Evolutionary conservation across 805 yeast genomes (phyloP), one percentile per base, ranked within the genome.

Genomic region (Teunomyces panamensis): DNA sequence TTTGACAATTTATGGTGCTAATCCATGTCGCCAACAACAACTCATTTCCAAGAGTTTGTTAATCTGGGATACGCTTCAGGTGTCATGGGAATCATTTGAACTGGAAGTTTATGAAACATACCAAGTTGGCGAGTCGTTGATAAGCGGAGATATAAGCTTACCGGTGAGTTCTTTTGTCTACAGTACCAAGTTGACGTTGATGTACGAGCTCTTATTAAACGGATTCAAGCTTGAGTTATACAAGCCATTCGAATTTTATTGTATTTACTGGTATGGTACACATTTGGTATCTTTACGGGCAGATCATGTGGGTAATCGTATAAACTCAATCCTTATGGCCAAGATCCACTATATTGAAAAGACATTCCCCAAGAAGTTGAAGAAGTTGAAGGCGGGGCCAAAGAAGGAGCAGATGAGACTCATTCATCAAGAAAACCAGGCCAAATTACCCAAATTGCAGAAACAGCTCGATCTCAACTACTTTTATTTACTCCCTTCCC

Each of bases 1-100:
- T 30, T 42, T 72, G 29, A 61, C 65, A 2, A 51, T 57, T 1
- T 54, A 49, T 35, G 73, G 66, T 7, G 63, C 84, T 62, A 92
- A 92, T 57, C 83, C 89, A 30, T 81, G 95, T 43, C 76, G 96
- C 47, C 90, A 89, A 58, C 80, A 97, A 52, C 96, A 89, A 61
- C 79, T 85, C 41, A 57, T 52, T 67, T 85, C 57, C 69, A 83
- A 52, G 71, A 83, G 58, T 70, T 77, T 57, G 58, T 82, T 47
- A 57, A 77, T 41, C 54, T 88, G 92, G 86, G 97, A 92, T 64
- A 76, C 89, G 1, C 68, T 88, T 29, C 97, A 92, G 58, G 94
- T 87, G 8, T 76, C 77, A 35, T 75, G 86, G 45, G 96, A 89
- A 57, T 65, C 71, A 4, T 71, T 83, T 32, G 97, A 89, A 60